Evolutionary conservation across 2,329 filamentous ascomycete genomes (phyloP).

Genomic region (Cordyceps sp.): DNA sequence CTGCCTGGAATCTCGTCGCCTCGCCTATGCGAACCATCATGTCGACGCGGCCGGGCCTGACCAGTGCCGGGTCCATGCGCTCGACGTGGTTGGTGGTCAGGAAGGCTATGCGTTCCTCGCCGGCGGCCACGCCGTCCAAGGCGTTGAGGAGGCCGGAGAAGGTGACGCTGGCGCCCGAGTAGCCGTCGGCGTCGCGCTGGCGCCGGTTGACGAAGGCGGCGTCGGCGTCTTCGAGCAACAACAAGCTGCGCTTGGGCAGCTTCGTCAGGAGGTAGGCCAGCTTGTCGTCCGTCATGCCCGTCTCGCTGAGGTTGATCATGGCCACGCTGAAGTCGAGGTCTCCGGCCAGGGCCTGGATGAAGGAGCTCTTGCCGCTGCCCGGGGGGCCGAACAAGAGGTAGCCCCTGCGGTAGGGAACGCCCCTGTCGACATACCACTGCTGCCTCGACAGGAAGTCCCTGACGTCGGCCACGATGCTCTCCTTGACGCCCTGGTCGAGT

Average conservation of each 20-base stretch:
- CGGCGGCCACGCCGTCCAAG: conserved; percentile 80
- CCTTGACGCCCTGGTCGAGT: conserved; percentile 68
- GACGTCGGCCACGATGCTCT: conserved; percentile 64
- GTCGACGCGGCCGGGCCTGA: conserved; percentile 83
- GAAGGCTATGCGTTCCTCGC: conserved; percentile 87
- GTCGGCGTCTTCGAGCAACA: conserved; percentile 80
- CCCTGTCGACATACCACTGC: conserved; percentile 86
- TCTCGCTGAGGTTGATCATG: conserved; percentile 79
- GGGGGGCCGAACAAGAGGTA: conserved; percentile 83
- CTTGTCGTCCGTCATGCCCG: conserved; percentile 78
- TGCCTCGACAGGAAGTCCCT: conserved; percentile 64
- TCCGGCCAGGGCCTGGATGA: conserved; percentile 90
- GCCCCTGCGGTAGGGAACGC: conserved; percentile 79
- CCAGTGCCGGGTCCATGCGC: conserved; percentile 71
- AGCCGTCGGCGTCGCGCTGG: conserved; percentile 65
- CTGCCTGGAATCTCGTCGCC: conserved; percentile 71
- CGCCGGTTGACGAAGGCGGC: conserved; percentile 76
- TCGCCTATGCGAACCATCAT: conserved; percentile 84
- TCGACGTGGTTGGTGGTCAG: conserved; percentile 92
- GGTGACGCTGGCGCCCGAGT: conserved; percentile 74
- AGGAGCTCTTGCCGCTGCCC: conserved; percentile 85
- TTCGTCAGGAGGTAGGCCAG: conserved; percentile 75
- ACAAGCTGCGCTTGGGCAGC: conserved; percentile 64
- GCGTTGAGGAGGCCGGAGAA: conserved; percentile 83
- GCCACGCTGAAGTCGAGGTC: conserved; percentile 84